phyloP scores from a whole-genome alignment of 1,284 basidiomycete genomes.

The Sporisorium scitamineum region DNA sequence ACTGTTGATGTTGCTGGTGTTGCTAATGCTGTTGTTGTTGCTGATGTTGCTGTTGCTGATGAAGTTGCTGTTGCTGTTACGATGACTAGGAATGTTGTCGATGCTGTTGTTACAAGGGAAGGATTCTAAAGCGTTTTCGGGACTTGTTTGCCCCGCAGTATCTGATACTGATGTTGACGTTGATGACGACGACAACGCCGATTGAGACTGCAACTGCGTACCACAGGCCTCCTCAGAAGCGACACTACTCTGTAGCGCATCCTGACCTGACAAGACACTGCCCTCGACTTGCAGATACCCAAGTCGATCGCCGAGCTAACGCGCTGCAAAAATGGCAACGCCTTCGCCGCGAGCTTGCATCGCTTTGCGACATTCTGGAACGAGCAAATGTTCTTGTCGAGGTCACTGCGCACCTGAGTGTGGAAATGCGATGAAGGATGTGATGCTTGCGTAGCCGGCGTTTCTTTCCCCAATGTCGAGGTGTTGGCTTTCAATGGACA shows the following conservation, averaged over 20 bases:
- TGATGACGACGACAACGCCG: neutral
- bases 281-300: constrained; percentile 18
- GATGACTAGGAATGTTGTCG: constrained; percentile 5
- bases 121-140: neutral
- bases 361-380: constrained; percentile 37
- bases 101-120: constrained; percentile 20
- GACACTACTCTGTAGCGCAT: constrained; percentile 8
- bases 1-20: constrained; percentile 9
- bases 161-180: neutral
- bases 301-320: constrained; percentile 28
- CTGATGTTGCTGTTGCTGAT: neutral
- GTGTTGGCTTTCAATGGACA: constrained; percentile 1
- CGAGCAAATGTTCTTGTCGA: constrained; percentile 37
- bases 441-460: neutral
- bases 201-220: neutral
- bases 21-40: constrained; percentile 3
- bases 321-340: constrained; percentile 34
- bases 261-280: neutral
- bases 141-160: neutral
- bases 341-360: constrained; percentile 37
- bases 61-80: constrained; percentile 16
- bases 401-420: constrained; percentile 24
- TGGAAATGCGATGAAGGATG: constrained; percentile 14
- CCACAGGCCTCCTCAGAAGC: neutral
- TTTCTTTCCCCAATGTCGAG: neutral